Percentiles rank a stretch among this genome's conserved stretches.
Conservation (phyloP, 345 rosid genomes). For the Populus davidiana region DNA sequence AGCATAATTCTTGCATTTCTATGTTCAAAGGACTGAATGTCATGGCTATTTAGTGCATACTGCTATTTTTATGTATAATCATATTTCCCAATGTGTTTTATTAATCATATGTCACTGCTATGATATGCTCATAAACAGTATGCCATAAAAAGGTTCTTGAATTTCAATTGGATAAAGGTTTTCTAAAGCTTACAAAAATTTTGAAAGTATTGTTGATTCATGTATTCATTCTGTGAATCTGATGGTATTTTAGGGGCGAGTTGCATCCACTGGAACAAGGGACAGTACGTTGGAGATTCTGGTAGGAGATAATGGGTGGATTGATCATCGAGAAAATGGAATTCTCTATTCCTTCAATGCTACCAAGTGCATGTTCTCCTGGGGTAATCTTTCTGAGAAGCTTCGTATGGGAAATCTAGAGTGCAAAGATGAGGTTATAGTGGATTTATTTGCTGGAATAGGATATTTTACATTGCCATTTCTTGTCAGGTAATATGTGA, state of each 20-base stretch:
- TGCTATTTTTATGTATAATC: no score
- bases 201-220: neutral
- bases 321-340: conserved; percentile 80
- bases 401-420: conserved; percentile 71
- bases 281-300: conserved; percentile 84
- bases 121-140: neutral
- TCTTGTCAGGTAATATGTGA: conserved; percentile 65
- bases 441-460: conserved; percentile 91
- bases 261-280: conserved; percentile 71
- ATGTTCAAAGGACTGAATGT: neutral
- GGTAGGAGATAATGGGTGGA: conserved; percentile 87
- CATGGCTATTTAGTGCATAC: neutral
- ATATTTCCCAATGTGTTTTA: neutral
- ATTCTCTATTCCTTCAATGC: conserved; percentile 85
- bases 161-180: neutral
- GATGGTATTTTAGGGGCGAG: conserved; percentile 54
- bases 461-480: conserved; percentile 87
- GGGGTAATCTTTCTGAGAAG: conserved; percentile 99
- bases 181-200: neutral
- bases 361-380: conserved; percentile 94
- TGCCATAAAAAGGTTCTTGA: neutral
- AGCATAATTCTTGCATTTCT: neutral
- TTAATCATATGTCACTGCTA: neutral
- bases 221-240: conserved; percentile 11
- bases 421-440: conserved; percentile 65